phyloP scores from a whole-genome alignment of 2,329 filamentous ascomycete genomes.

The Pseudofabraea citricarpa region DNA sequence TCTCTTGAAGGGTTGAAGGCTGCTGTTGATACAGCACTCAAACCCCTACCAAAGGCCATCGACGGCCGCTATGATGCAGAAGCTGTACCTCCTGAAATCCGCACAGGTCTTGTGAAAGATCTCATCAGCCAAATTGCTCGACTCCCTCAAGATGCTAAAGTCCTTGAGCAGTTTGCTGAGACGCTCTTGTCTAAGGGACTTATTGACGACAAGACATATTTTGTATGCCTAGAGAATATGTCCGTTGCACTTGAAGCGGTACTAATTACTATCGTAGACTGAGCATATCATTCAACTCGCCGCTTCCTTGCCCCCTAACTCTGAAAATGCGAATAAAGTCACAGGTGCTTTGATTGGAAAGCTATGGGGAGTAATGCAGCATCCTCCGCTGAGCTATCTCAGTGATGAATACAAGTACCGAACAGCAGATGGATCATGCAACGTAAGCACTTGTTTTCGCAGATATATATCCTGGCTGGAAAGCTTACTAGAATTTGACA shows the following conservation, averaged over 20 bases:
- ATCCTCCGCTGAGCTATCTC: slow-evolving; percentile 63
- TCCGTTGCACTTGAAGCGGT: not conserved
- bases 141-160: not conserved
- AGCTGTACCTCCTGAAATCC: not conserved
- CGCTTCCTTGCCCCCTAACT: slow-evolving; percentile 56
- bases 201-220: not conserved
- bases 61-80: not conserved
- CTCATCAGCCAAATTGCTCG: not conserved
- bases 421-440: slow-evolving; percentile 60
- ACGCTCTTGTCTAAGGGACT: not conserved
- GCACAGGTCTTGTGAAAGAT: not conserved
- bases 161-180: not conserved
- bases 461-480: too few species aligned
- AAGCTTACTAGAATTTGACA: too few species aligned
- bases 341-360: slow-evolving; percentile 63
- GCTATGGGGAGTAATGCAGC: slow-evolving; percentile 66
- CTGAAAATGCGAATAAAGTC: slow-evolving; percentile 54
- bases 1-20: not conserved
- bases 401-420: slow-evolving; percentile 61
- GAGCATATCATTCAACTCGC: slow-evolving; percentile 52
- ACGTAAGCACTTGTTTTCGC: slow-evolving; percentile 25
- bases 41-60: not conserved
- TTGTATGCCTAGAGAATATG: not conserved
- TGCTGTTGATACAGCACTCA: not conserved
- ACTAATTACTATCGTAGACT: slow-evolving; percentile 3